Evolutionary conservation across 805 yeast species (phyloP), one percentile per base, ranked within the genome.

Genomic region (Metschnikowia shivogae): DNA sequence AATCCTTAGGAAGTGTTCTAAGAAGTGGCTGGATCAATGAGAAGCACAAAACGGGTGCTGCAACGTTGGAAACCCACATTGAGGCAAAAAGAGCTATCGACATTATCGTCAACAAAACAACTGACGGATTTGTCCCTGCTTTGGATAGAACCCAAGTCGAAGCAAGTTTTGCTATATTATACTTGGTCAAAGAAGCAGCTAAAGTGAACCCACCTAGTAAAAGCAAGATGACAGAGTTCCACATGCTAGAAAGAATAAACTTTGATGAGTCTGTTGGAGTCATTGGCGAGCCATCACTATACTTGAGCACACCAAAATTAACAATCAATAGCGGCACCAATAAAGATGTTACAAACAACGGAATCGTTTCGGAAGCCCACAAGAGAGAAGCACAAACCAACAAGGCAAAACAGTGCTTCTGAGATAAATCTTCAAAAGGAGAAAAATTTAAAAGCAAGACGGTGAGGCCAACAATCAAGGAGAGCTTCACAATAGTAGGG

Each of bases 381-480:
- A 75, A 57, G 49, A 76, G 63, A 7, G 79, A 77, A 39, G 71
- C 60, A 50, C 84, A 78, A 9, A 75, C 84, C 35, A 82, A 76
- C 22, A 82, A 68, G 5, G 87, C 86, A 72, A 83, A 74, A 62
- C 85, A 89, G 57, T 89, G 81, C 48, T 74, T 77, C 58, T 84
- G 86, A 54, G 84, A 86, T 5, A 66, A 70, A 52, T 79, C 80
- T 49, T 81, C 76, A 50, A 85, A 81, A 1, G 89, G 84, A 6
- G 83, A 76, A 31, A 76, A 70, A 6, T 71, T 50, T 42, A 82
- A 59, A 30, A 83, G 64, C 10, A 82, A 54, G 31, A 76, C 74
- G 14, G 84, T 81, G n/a, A 74, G 70, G 9, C 73, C 57, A 36
- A 78, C 68, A 37, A 79, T 77, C 26, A 78, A 51, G 1, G 65